Conservation (phyloP, 352 stramenopile species). For the Peronospora farinosa region DNA sequence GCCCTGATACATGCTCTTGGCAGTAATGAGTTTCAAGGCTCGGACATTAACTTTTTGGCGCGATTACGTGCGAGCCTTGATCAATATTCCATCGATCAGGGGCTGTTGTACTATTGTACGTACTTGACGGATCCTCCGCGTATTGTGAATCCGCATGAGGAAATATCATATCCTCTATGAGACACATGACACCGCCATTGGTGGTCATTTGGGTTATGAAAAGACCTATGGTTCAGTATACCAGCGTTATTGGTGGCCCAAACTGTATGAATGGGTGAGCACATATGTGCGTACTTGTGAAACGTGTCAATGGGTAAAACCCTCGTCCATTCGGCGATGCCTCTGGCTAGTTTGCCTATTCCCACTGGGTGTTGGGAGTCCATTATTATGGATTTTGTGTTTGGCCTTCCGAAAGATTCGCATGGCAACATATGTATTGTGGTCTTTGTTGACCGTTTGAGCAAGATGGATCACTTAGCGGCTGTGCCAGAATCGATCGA, state of each 20-base stretch:
- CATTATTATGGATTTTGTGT: too few relatives aligned
- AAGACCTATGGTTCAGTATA: slow-evolving; percentile 8
- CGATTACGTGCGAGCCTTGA: background rate
- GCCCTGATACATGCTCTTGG: too few relatives aligned
- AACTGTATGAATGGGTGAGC: background rate
- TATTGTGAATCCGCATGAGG: too few relatives aligned
- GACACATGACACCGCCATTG: slow-evolving; percentile 9
- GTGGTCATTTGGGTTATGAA: slow-evolving; percentile 8
- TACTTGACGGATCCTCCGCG: too few relatives aligned
- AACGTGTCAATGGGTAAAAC: slow-evolving; percentile 7
- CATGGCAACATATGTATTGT: too few relatives aligned
- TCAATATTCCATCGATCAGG: too few relatives aligned
- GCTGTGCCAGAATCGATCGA: slow-evolving; percentile 3
- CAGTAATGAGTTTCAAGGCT: background rate
- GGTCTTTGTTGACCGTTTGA: background rate
- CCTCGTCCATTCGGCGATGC: background rate
- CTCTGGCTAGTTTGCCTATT: too few relatives aligned
- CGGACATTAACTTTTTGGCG: background rate
- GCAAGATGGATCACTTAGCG: slow-evolving; percentile 8
- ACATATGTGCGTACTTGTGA: slow-evolving; percentile 11
- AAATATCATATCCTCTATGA: slow-evolving; percentile 15
- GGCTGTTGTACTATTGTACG: background rate
- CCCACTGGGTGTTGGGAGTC: too few relatives aligned
- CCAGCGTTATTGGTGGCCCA: slow-evolving; percentile 15
- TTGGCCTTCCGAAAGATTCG: too few relatives aligned